Evolutionary conservation across 306 rosid species (phyloP), one percentile per base, ranked within the genome.

Genomic region (Ziziphus jujuba): DNA sequence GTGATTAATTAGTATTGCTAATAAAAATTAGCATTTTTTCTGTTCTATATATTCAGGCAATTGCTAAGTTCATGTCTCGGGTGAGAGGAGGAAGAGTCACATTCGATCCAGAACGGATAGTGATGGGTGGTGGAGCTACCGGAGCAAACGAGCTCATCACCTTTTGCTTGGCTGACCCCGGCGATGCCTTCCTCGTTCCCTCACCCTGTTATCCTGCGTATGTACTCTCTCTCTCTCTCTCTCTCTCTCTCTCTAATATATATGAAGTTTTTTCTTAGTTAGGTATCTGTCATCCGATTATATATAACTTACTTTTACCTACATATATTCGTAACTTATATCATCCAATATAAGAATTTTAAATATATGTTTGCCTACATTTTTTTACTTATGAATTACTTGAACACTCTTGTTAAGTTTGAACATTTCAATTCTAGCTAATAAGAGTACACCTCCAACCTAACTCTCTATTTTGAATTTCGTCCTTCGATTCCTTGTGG

Each of bases 101-200:
- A 70, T 93, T 84, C 75, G 91, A 90, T 75, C 87, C 95, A 0
- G 59, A 72, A 43, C 85, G 98, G 9, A 71, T 93, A 66, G 70
- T 93, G 66, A 90, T 93, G 98, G 73, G 90, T 57, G 98, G 98
- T 3, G 98, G 98, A 9, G 98, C 98, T 2, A 93, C 98, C 5
- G 98, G 98, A 0, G 98, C 96, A 16, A 90, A 87, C 22, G 98
- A 93, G 74, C 63, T 77, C 52, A 55, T 93, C 66, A 90, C 86
- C 81, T 93, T 93, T 65, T 93, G 98, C 57, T 74, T 93, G 75
- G 98, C 96, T 3, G 72, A 93, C 80, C 91, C 85, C 0, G 96
- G 96, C 14, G 98, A 93, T 38, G 97, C 93, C 68, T 93, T 93
- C 72, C 74, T 93, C 19, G 80, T 90, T 67, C 98, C 98, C 3